Conservation (phyloP, 208 protist species). For the Acanthamoeba royreba region DNA sequence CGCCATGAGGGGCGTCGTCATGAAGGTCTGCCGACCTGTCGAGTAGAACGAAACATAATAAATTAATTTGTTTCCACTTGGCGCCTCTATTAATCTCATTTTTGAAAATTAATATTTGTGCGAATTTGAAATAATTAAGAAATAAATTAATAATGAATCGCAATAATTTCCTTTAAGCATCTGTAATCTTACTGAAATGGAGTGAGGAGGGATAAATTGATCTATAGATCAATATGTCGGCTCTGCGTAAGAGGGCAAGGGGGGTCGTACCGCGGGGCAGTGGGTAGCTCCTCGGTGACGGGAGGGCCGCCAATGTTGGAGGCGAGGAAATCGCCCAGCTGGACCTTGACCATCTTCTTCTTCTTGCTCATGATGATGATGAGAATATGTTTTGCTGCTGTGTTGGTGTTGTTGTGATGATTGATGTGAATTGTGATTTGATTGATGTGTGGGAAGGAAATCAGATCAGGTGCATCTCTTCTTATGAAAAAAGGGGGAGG, state of each 20-base stretch:
- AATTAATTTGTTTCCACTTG: not conserved
- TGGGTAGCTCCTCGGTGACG: not conserved
- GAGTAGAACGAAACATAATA: not conserved
- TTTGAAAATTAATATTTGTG: no score
- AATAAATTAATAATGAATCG: not conserved
- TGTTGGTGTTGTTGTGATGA: no score
- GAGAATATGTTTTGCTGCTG: no score
- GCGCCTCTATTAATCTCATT: not conserved
- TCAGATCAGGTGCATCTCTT: no score
- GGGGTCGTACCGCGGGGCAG: not conserved
- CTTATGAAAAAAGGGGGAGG: no score
- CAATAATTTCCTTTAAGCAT: not conserved
- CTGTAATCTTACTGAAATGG: not conserved
- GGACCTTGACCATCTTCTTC: not conserved
- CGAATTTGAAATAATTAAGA: not conserved
- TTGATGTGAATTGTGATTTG: no score
- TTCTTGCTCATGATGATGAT: slow-evolving; percentile 17
- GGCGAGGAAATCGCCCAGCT: not conserved
- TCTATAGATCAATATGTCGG: no score
- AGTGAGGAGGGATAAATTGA: no score
- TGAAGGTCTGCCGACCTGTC: not conserved
- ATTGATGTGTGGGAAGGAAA: no score
- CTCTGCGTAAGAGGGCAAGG: no score
- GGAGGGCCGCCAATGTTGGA: not conserved
- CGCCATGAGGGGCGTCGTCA: not conserved